A percentile compares a stretch with the other conserved stretches of the same genome.
phyloP scores from a whole-genome alignment of 2,329 filamentous ascomycete species.

The Verticillium tricorpus region DNA sequence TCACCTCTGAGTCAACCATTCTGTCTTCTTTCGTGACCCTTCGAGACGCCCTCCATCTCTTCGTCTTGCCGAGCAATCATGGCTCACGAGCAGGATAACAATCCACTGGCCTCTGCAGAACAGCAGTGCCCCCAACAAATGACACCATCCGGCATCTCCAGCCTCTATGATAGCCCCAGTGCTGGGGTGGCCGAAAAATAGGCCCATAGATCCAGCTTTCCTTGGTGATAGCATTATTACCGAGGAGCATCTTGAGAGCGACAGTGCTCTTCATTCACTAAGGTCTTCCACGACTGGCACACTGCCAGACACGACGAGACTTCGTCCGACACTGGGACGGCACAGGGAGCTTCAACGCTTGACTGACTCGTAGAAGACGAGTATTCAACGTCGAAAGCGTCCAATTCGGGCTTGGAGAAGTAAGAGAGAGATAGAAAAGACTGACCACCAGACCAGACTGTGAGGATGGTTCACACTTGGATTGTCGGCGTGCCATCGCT shows the following conservation, averaged over 20 bases:
- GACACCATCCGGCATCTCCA: constrained; percentile 15
- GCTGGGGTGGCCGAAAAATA: constrained; percentile 43
- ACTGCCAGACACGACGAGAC: neutral
- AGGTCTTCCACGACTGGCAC: neutral
- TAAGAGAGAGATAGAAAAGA: neutral
- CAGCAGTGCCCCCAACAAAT: constrained; percentile 5
- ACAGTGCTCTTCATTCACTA: neutral
- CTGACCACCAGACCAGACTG: neutral
- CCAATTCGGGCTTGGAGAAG: neutral
- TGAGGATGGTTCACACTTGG: neutral
- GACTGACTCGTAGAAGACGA: neutral
- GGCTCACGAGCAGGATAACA: neutral
- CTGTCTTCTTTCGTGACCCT: neutral
- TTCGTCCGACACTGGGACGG: neutral
- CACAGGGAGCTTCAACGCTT: neutral
- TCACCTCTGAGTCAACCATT: neutral
- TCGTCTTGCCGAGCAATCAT: neutral
- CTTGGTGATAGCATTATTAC: constrained; percentile 5
- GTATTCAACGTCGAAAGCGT: neutral
- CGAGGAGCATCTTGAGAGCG: neutral
- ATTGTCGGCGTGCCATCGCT: neutral
- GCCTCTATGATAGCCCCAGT: constrained; percentile 43
- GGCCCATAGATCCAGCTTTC: constrained; percentile 20
- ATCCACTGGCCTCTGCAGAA: neutral
- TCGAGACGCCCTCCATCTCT: neutral